phyloP scores from a whole-genome alignment of 1,284 basidiomycete genomes.

The Phylloboletellus chloephorus region DNA sequence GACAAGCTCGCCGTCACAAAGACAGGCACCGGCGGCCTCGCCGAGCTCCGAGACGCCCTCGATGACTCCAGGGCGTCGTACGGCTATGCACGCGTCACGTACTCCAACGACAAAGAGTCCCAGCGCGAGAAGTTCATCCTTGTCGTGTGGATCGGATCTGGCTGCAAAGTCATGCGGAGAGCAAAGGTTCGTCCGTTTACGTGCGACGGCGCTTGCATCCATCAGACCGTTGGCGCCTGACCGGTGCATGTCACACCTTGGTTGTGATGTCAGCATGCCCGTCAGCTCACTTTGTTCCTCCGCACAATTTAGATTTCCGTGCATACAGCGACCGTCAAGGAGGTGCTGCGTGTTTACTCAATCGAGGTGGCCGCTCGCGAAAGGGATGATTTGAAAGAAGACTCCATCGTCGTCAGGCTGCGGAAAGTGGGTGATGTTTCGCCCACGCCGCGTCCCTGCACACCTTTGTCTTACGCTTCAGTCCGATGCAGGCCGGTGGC shows the following conservation, averaged over 20 bases:
- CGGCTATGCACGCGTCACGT: slow-evolving; percentile 78
- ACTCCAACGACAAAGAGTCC: slow-evolving; percentile 83
- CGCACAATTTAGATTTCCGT: slow-evolving; percentile 68
- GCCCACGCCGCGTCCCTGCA: slow-evolving; percentile 7
- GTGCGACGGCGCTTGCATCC: slow-evolving; percentile 18
- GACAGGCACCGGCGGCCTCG: slow-evolving; percentile 75
- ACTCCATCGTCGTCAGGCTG: slow-evolving; percentile 64
- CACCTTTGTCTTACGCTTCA: slow-evolving; percentile 11
- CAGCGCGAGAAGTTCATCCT: slow-evolving; percentile 87
- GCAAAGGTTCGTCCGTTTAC: slow-evolving; percentile 59
- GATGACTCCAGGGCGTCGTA: slow-evolving; percentile 74
- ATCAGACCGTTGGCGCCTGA: slow-evolving; percentile 6
- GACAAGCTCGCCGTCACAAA: slow-evolving; percentile 74
- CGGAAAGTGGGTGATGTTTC: slow-evolving; percentile 55
- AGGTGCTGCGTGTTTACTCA: slow-evolving; percentile 71
- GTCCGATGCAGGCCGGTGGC: slow-evolving; percentile 57
- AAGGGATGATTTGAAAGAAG: slow-evolving; percentile 78
- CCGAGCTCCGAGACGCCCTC: slow-evolving; percentile 70
- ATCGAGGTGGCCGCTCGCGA: slow-evolving; percentile 82
- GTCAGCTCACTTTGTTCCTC: slow-evolving; percentile 17
- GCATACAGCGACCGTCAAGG: slow-evolving; percentile 81
- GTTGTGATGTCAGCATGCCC: slow-evolving; percentile 11
- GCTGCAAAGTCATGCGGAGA: slow-evolving; percentile 85
- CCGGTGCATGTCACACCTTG: slow-evolving; percentile 27
- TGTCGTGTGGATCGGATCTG: slow-evolving; percentile 83